Percentiles rank a stretch among this genome's conserved stretches.
These are phyloP conservation scores for Paramecium pentaurelia DNA, from an alignment of 73 alveolate genomes.

Conservation along the genomic window DNA sequence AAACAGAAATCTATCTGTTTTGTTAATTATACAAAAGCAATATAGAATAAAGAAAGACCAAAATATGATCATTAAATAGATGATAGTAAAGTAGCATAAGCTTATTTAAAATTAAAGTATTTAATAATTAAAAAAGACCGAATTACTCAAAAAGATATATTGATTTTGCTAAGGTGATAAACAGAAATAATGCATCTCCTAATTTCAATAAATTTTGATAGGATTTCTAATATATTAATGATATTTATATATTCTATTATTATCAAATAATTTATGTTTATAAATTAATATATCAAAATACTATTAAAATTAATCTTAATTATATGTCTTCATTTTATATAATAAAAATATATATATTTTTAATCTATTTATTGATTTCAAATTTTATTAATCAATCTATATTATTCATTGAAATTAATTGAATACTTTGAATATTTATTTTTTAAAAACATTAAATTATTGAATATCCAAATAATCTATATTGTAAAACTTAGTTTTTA, in stretches of 20 bases:
- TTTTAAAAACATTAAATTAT: too few species aligned
- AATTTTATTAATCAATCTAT: too few species aligned
- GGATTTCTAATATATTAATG: background rate
- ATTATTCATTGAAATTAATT: too few species aligned
- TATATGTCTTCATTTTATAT: too few species aligned
- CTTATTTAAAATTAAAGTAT: background rate
- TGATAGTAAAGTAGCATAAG: background rate
- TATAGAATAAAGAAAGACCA: background rate
- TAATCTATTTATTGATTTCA: too few species aligned
- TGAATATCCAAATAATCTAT: too few species aligned
- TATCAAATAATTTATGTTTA: too few species aligned
- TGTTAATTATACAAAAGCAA: background rate
- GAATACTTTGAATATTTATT: too few species aligned
- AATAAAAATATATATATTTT: too few species aligned
- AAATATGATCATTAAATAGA: background rate
- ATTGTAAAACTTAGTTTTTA: too few species aligned
- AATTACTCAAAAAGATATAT: background rate
- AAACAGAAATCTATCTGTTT: background rate
- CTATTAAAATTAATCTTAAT: background rate
- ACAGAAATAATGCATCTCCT: background rate
- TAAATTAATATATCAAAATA: too few species aligned
- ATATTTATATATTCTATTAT: too few species aligned
- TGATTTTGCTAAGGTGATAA: background rate
- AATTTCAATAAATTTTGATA: background rate
- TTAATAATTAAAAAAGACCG: background rate